These are phyloP conservation scores for Tolypocladium ovalisporum DNA, from an alignment of 2,329 filamentous ascomycete genomes.

Conservation along the genomic window DNA sequence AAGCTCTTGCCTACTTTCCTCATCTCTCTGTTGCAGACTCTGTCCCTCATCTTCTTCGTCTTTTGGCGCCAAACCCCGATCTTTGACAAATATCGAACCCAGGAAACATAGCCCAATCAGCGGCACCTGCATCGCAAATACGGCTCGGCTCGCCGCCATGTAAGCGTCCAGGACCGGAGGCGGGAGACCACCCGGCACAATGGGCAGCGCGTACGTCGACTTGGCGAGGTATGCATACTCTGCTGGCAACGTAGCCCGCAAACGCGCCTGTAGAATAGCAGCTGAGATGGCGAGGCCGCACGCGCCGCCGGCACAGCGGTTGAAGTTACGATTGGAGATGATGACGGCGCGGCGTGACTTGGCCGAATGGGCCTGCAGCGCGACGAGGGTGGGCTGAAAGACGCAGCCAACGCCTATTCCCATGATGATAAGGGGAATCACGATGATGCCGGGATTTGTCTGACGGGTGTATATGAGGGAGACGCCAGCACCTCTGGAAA, in stretches of 20 bases:
- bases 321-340: slow-evolving; percentile 52
- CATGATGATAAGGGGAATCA: slow-evolving; percentile 28
- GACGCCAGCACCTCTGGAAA: slow-evolving; percentile 36
- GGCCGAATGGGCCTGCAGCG: slow-evolving; percentile 40
- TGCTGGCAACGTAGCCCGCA: slow-evolving; percentile 14
- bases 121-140: slow-evolving; percentile 46
- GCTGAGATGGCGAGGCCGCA: slow-evolving; percentile 47
- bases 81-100: slow-evolving; percentile 31
- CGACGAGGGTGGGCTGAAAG: slow-evolving; percentile 34
- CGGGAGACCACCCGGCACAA: slow-evolving; percentile 3
- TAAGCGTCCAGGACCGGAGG: slow-evolving; percentile 27
- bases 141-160: slow-evolving; percentile 38
- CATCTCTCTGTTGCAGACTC: background rate
- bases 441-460: slow-evolving; percentile 35
- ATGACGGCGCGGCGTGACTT: slow-evolving; percentile 49
- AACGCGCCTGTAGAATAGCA: slow-evolving; percentile 28
- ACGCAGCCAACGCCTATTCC: slow-evolving; percentile 26
- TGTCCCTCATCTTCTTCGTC: background rate
- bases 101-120: slow-evolving; percentile 14
- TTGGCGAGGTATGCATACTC: slow-evolving; percentile 14
- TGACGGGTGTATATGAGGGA: slow-evolving; percentile 34
- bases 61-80: slow-evolving; percentile 30
- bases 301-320: slow-evolving; percentile 45
- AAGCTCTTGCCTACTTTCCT: background rate
- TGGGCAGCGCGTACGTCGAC: slow-evolving; percentile 17